These are phyloP conservation scores for Hypoxylon subgilvum DNA, from an alignment of 495 filamentous ascomycete species.

Conservation along the genomic window DNA sequence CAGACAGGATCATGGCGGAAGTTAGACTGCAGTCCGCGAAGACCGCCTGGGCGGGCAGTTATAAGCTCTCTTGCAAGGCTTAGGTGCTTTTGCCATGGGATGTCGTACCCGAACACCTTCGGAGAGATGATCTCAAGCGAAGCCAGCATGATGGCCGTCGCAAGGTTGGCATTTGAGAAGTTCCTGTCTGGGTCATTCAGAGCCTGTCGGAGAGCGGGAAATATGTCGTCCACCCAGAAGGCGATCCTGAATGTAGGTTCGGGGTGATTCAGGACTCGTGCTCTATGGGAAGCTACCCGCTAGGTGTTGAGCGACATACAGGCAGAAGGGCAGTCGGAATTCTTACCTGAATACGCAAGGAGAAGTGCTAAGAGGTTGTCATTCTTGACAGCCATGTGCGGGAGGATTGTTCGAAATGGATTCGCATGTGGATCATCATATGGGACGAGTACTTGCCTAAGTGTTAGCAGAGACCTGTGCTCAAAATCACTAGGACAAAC, in stretches of 20 bases:
- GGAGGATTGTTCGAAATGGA: conserved; percentile 73
- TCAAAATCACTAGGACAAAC: background rate
- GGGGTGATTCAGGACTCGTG: conserved; percentile 72
- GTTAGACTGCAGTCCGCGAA: conserved; percentile 58
- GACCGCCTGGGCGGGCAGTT: conserved; percentile 65
- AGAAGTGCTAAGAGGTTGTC: conserved; percentile 79
- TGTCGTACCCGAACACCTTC: conserved; percentile 70
- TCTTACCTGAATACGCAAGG: conserved; percentile 70
- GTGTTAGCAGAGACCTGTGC: conserved; percentile 12
- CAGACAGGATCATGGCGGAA: conserved; percentile 67
- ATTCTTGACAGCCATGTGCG: conserved; percentile 69
- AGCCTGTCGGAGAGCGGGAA: conserved; percentile 72
- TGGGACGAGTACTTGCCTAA: conserved; percentile 64
- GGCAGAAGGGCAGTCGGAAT: background rate
- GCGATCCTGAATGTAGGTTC: conserved; percentile 82
- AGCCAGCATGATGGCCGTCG: conserved; percentile 85
- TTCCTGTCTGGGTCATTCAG: conserved; percentile 64
- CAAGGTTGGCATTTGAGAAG: conserved; percentile 75
- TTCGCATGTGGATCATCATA: conserved; percentile 75
- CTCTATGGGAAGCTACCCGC: conserved; percentile 73
- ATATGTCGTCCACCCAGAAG: conserved; percentile 77
- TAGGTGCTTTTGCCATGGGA: conserved; percentile 81
- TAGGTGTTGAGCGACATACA: conserved; percentile 7
- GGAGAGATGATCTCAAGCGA: conserved; percentile 88
- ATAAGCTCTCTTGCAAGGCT: conserved; percentile 79